Percentiles rank a stretch among this genome's conserved stretches.
Evolutionary conservation across 2,329 filamentous ascomycete species (phyloP).

Genomic region (Aspergillus tubingensis): DNA sequence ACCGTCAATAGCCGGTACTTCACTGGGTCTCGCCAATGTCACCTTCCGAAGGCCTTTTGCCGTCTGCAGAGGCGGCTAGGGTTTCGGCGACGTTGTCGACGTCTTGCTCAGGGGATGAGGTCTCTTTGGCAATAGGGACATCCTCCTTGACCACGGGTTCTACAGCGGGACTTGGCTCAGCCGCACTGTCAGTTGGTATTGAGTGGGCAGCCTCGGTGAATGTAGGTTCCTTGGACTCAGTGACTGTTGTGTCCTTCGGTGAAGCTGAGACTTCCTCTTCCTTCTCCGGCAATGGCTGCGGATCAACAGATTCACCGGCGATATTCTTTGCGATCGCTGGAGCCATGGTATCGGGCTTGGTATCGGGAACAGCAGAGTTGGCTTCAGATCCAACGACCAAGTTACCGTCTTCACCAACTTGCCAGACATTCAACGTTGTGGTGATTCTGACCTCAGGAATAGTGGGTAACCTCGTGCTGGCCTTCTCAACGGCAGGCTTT

Average conservation of each 20-base stretch:
- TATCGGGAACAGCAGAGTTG: conserved; percentile 16
- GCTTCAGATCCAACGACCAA: conserved; percentile 32
- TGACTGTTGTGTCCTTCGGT: neutral
- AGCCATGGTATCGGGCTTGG: conserved; percentile 27
- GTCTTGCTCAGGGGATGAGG: conserved; percentile 15
- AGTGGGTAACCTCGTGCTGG: conserved; percentile 40
- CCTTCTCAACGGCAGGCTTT: conserved; percentile 63
- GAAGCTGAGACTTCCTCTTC: conserved; percentile 12
- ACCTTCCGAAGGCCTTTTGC: conserved; percentile 30
- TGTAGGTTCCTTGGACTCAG: neutral
- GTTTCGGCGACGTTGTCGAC: conserved; percentile 27
- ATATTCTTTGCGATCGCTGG: conserved; percentile 37
- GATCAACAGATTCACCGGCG: conserved; percentile 38
- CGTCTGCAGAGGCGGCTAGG: conserved; percentile 28
- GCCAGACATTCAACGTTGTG: conserved; percentile 45
- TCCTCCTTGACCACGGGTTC: conserved; percentile 1
- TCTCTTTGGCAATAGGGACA: neutral
- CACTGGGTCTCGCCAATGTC: conserved; percentile 5
- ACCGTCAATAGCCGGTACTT: neutral
- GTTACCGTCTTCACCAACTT: conserved; percentile 36
- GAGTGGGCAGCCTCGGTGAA: conserved; percentile 9
- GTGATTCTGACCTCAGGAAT: conserved; percentile 44
- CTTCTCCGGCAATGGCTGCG: conserved; percentile 18
- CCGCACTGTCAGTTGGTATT: conserved; percentile 10
- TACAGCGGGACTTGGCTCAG: conserved; percentile 9